These are phyloP conservation scores for Raddia guianensis DNA, from an alignment of 176 grass and related monocot species.

Conservation along the genomic window DNA sequence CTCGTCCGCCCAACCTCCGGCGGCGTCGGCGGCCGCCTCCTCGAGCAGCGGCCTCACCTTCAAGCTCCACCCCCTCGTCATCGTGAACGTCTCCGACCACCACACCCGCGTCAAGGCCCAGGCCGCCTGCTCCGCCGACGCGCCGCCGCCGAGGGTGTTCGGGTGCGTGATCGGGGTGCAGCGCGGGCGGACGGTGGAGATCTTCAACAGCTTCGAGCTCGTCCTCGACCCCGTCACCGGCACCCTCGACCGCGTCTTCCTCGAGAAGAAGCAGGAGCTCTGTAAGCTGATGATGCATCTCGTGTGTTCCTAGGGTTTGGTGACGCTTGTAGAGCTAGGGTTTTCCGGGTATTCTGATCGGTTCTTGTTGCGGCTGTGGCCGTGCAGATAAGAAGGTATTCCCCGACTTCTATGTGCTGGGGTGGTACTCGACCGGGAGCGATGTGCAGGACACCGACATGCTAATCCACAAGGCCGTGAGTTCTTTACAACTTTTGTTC, in stretches of 20 bases:
- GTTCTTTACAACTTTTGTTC: slow-evolving; percentile 31
- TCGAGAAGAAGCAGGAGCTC: slow-evolving; percentile 99
- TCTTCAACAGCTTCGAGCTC: slow-evolving; percentile 99
- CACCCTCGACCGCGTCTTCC: slow-evolving; percentile 89
- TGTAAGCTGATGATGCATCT: slow-evolving; percentile 51
- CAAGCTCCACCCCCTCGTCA: slow-evolving; percentile 95
- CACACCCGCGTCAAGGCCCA: slow-evolving; percentile 95
- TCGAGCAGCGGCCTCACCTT: slow-evolving; percentile 95
- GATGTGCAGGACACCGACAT: slow-evolving; percentile 92
- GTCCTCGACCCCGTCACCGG: slow-evolving; percentile 77
- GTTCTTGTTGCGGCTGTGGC: slow-evolving; percentile 27
- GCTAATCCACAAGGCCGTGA: slow-evolving; percentile 92
- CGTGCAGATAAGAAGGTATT: slow-evolving; percentile 98
- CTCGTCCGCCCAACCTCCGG: neutral
- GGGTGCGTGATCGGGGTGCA: slow-evolving; percentile 97
- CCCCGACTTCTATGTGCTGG: slow-evolving; percentile 86
- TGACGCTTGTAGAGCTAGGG: slow-evolving; percentile 9
- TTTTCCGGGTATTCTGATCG: slow-evolving; percentile 37
- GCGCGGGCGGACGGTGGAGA: slow-evolving; percentile 92
- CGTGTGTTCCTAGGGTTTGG: slow-evolving; percentile 8
- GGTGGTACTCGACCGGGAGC: slow-evolving; percentile 96
- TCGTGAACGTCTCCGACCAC: slow-evolving; percentile 99
- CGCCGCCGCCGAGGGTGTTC: slow-evolving; percentile 62
- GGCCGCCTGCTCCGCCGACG: slow-evolving; percentile 46
- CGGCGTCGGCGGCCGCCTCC: slow-evolving; percentile 46